Percentiles rank a stretch among this genome's conserved stretches.
These are phyloP conservation scores for Amanita inopinata DNA, from an alignment of 768 basidiomycete genomes.

Conservation along the genomic window DNA sequence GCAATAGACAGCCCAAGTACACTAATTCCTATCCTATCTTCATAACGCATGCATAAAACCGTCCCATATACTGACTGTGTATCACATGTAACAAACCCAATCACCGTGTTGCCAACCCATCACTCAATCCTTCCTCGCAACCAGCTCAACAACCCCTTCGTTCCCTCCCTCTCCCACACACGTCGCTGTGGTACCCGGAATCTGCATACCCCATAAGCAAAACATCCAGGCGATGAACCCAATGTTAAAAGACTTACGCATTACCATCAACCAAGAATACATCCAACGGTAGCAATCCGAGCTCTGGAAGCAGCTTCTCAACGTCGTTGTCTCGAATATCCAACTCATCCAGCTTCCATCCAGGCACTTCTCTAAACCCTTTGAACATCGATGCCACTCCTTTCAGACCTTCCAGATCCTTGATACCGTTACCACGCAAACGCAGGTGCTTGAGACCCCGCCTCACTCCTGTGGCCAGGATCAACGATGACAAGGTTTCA, in stretches of 20 bases:
- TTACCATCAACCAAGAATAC: slow-evolving; percentile 83
- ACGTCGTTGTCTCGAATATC: slow-evolving; percentile 81
- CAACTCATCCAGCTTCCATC: slow-evolving; percentile 75
- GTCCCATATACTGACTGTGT: no score
- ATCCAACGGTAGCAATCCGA: slow-evolving; percentile 70
- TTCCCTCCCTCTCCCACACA: slow-evolving; percentile 84
- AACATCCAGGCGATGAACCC: background rate
- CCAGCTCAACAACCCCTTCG: slow-evolving; percentile 74
- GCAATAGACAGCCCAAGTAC: no score
- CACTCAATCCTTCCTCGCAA: slow-evolving; percentile 62
- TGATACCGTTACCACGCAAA: slow-evolving; percentile 59
- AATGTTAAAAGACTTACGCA: slow-evolving; percentile 37
- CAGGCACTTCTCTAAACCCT: slow-evolving; percentile 48
- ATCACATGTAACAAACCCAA: no score
- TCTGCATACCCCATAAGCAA: slow-evolving; percentile 23
- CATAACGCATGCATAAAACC: no score
- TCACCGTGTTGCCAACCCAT: no score
- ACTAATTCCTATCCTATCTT: no score
- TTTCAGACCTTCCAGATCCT: slow-evolving; percentile 52
- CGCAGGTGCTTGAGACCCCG: slow-evolving; percentile 57
- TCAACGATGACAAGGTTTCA: slow-evolving; percentile 37
- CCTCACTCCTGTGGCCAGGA: slow-evolving; percentile 37
- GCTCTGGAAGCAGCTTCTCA: slow-evolving; percentile 51
- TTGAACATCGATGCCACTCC: slow-evolving; percentile 55
- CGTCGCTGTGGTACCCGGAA: slow-evolving; percentile 75